A percentile compares a stretch with the other conserved stretches of the same genome.
phyloP scores from a whole-genome alignment of 495 filamentous ascomycete species.

The Aspergillus biplanus region DNA sequence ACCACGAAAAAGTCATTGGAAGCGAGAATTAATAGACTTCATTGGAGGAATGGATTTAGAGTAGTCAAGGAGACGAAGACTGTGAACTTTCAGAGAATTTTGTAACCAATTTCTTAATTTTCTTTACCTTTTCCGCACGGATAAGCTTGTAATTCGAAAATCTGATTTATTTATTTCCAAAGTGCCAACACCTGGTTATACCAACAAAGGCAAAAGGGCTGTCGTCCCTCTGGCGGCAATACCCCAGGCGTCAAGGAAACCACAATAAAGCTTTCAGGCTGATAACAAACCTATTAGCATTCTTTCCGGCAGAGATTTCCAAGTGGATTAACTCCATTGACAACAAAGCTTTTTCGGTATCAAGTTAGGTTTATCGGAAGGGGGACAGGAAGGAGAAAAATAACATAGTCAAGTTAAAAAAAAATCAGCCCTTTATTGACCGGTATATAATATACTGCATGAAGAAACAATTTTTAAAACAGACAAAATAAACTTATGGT shows the following conservation, averaged over 20 bases:
- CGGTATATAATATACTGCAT: constrained; percentile 30
- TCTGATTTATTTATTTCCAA: too few relatives aligned
- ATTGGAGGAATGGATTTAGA: constrained; percentile 16
- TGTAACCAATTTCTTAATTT: constrained; percentile 1
- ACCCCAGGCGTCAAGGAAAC: too few relatives aligned
- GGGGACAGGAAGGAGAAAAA: constrained; percentile 14
- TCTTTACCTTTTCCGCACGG: neutral
- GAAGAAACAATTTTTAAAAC: constrained; percentile 28
- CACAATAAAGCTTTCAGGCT: too few relatives aligned
- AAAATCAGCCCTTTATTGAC: constrained; percentile 27
- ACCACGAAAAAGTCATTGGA: constrained; percentile 2
- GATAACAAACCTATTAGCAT: too few relatives aligned
- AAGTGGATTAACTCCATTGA: too few relatives aligned
- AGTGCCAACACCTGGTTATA: too few relatives aligned
- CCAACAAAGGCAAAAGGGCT: too few relatives aligned
- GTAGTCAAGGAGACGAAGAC: constrained; percentile 5
- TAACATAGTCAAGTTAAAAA: constrained; percentile 7
- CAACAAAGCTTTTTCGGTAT: neutral
- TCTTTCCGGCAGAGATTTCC: too few relatives aligned
- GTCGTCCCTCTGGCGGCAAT: too few relatives aligned
- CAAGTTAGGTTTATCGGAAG: neutral
- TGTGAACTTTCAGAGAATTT: constrained; percentile 1
- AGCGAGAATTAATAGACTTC: constrained; percentile 12
- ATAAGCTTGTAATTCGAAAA: too few relatives aligned
- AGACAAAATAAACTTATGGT: constrained; percentile 36